These are phyloP conservation scores for Amanita rubescens DNA, from an alignment of 768 basidiomycete species.

Conservation along the genomic window DNA sequence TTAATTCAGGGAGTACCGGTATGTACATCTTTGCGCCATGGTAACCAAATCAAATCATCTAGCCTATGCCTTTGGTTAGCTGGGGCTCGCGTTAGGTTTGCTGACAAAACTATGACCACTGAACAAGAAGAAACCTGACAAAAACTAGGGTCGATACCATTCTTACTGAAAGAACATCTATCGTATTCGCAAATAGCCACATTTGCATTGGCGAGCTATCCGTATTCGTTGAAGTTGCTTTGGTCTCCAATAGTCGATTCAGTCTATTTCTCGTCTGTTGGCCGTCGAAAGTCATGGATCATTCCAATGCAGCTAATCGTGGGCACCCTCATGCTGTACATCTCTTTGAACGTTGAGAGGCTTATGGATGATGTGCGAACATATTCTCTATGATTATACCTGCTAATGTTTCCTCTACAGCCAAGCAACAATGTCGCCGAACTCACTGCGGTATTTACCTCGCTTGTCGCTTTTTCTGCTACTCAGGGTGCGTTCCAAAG, in stretches of 20 bases:
- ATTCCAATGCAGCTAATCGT: constrained; percentile 94
- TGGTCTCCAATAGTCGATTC: constrained; percentile 99
- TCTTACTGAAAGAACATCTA: constrained; percentile 89
- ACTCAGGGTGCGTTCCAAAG: constrained; percentile 69
- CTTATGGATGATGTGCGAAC: constrained; percentile 67
- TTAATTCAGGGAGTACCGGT: constrained; percentile 89
- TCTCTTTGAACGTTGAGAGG: constrained; percentile 66
- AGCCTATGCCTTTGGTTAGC: constrained; percentile 27
- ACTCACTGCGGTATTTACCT: constrained; percentile 79
- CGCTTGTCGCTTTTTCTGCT: constrained; percentile 90
- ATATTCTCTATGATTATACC: constrained; percentile 2
- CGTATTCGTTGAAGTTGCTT: constrained; percentile 92
- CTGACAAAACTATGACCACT: constrained; percentile 1
- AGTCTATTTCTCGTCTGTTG: constrained; percentile 69
- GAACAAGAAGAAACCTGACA: background rate
- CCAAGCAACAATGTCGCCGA: constrained; percentile 72
- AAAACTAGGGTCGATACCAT: constrained; percentile 81
- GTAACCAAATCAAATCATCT: constrained; percentile 7
- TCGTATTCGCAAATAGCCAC: constrained; percentile 96
- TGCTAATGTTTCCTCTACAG: constrained; percentile 31
- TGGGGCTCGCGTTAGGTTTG: constrained; percentile 84
- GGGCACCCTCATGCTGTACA: constrained; percentile 74
- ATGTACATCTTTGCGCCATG: constrained; percentile 22
- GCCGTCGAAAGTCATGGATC: constrained; percentile 98
- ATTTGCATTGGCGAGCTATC: constrained; percentile 89